Percentiles rank a stretch among this genome's conserved stretches.
Conservation (phyloP, 2,329 filamentous ascomycete genomes). For the Sclerotinia borealis region DNA sequence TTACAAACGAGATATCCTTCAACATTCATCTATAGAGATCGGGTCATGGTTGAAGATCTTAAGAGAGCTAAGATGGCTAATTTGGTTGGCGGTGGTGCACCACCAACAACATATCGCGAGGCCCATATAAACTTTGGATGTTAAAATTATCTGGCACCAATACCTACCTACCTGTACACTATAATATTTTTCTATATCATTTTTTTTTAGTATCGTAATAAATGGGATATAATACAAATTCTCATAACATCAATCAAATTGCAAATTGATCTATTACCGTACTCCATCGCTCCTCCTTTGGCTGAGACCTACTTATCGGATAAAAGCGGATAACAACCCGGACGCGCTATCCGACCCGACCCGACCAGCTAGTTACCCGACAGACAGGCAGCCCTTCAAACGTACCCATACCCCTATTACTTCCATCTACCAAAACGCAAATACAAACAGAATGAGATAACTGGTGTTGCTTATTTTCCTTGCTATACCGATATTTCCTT, state of each 20-base stretch:
- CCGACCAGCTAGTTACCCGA: background rate
- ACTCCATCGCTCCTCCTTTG: too few relatives aligned
- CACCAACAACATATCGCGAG: too few relatives aligned
- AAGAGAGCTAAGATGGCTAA: background rate
- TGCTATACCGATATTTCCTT: background rate
- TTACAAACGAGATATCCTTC: constrained; percentile 4
- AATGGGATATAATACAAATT: too few relatives aligned
- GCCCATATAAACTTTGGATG: background rate
- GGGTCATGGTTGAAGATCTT: background rate
- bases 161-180: background rate
- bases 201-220: too few relatives aligned
- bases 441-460: background rate
- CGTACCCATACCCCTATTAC: background rate
- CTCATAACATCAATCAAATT: background rate
- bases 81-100: background rate
- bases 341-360: background rate
- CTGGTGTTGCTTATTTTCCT: background rate
- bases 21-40: constrained; percentile 1
- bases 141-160: background rate
- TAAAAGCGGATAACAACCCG: background rate
- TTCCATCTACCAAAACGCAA: too few relatives aligned
- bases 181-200: too few relatives aligned
- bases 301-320: background rate
- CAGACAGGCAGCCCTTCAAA: too few relatives aligned
- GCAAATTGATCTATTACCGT: too few relatives aligned